phyloP scores from a whole-genome alignment of 2,329 filamentous ascomycete species.

The Cryphonectria carpinicola region DNA sequence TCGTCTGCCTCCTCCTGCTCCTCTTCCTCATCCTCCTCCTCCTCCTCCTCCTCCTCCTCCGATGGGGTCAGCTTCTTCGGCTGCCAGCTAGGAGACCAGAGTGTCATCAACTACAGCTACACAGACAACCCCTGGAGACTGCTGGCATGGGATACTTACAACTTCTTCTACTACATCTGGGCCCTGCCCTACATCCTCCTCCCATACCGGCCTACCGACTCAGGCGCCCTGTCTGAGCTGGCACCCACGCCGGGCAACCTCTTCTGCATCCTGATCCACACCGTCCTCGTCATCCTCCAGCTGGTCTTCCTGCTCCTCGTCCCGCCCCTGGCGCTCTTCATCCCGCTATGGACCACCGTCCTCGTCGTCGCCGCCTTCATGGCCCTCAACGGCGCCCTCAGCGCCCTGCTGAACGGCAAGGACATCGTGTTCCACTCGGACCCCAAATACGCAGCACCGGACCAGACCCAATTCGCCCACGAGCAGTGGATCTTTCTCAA shows the following conservation, averaged over 20 bases:
- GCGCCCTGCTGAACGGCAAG: constrained; percentile 56
- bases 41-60: not conserved
- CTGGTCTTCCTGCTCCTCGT: constrained; percentile 62
- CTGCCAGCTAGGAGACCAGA: constrained; percentile 60
- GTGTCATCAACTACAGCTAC: constrained; percentile 65
- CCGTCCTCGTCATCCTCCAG: constrained; percentile 63
- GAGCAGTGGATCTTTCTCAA: constrained; percentile 85
- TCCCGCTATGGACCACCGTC: constrained; percentile 54
- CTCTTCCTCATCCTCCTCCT: not conserved
- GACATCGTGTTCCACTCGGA: constrained; percentile 55
- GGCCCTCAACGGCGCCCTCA: constrained; percentile 55
- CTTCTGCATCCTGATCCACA: constrained; percentile 60
- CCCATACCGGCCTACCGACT: constrained; percentile 57
- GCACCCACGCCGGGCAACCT: constrained; percentile 61
- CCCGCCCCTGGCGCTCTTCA: constrained; percentile 49
- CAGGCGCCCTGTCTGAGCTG: constrained; percentile 65
- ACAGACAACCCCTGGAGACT: constrained; percentile 59
- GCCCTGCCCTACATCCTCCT: constrained; percentile 64
- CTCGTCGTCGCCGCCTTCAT: constrained; percentile 49
- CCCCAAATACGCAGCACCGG: constrained; percentile 54
- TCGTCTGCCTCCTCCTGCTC: not conserved
- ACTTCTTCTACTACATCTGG: constrained; percentile 59
- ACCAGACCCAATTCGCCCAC: constrained; percentile 49
- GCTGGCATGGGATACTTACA: constrained; percentile 56
- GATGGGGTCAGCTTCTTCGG: constrained; percentile 51